These are phyloP conservation scores for Herpetomonas muscarum DNA, from an alignment of 208 protist species.

Conservation along the genomic window DNA sequence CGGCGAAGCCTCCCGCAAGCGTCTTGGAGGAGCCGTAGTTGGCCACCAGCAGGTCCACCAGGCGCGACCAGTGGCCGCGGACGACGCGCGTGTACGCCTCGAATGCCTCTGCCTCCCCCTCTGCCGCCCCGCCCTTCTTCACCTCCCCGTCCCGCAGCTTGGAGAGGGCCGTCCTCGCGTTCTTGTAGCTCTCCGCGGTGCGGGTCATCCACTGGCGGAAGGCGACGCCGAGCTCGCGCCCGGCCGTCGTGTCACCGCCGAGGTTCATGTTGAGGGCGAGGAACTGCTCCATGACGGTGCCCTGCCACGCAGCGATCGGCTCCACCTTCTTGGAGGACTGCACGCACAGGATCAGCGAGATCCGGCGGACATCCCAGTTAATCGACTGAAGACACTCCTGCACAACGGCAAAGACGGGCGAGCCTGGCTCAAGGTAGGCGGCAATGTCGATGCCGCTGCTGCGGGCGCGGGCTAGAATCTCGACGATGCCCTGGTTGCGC, in stretches of 20 bases:
- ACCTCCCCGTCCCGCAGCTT: background rate
- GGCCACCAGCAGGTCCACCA: conserved; percentile 12
- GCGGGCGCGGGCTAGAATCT: conserved; percentile 62
- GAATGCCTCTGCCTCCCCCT: background rate
- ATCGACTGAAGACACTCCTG: conserved; percentile 36
- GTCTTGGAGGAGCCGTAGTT: conserved; percentile 24
- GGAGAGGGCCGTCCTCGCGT: background rate
- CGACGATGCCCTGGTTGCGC: conserved; percentile 66
- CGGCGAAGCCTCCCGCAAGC: conserved; percentile 20
- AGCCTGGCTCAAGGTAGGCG: conserved; percentile 38
- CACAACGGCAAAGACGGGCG: conserved; percentile 31
- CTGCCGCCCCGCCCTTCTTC: background rate
- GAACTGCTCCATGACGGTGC: conserved; percentile 69
- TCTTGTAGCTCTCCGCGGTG: conserved; percentile 33
- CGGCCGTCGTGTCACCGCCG: conserved; percentile 73
- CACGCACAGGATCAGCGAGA: conserved; percentile 62
- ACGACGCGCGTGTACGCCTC: conserved; percentile 20
- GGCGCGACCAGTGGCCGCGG: conserved; percentile 18
- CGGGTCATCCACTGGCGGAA: conserved; percentile 72
- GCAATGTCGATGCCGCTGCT: conserved; percentile 53
- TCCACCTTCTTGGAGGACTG: conserved; percentile 52
- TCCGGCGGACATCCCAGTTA: conserved; percentile 61
- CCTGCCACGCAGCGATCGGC: conserved; percentile 57
- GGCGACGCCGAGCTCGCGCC: conserved; percentile 53
- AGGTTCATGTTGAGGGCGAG: conserved; percentile 74